These are phyloP conservation scores for Peronospora destructor DNA, from an alignment of 352 stramenopile species.

Conservation along the genomic window DNA sequence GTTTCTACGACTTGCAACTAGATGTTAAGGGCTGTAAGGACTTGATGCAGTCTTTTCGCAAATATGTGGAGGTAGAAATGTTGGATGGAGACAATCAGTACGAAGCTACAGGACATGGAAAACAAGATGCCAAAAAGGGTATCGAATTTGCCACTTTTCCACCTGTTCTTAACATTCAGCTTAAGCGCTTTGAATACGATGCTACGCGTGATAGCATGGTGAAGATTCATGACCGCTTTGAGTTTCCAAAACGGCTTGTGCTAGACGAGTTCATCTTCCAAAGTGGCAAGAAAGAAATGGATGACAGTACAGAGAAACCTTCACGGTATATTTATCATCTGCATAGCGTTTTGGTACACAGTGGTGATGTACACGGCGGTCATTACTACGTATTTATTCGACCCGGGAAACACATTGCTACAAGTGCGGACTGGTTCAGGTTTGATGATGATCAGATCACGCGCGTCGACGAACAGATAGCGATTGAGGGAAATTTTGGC, in stretches of 20 bases:
- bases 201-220: constrained; percentile 82
- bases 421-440: constrained; percentile 66
- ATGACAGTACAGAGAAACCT: constrained; percentile 3
- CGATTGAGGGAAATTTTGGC: constrained; percentile 78
- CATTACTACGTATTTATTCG: constrained; percentile 89
- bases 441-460: constrained; percentile 86
- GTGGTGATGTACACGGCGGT: constrained; percentile 77
- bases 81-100: constrained; percentile 93
- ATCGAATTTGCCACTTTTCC: constrained; percentile 81
- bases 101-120: constrained; percentile 81
- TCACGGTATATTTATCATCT: constrained; percentile 63
- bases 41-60: constrained; percentile 86
- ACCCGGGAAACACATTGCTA: constrained; percentile 53
- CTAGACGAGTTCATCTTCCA: constrained; percentile 54
- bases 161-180: constrained; percentile 88
- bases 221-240: constrained; percentile 86
- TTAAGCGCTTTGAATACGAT: constrained; percentile 89
- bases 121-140: constrained; percentile 88
- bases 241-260: constrained; percentile 71
- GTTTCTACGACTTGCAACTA: constrained; percentile 90
- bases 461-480: constrained; percentile 54
- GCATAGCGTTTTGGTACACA: constrained; percentile 82
- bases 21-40: constrained; percentile 89
- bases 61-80: constrained; percentile 90
- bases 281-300: constrained; percentile 3